These are phyloP conservation scores for Pseudonitzschia pungens DNA, from an alignment of 108 stramenopile genomes.

Conservation along the genomic window DNA sequence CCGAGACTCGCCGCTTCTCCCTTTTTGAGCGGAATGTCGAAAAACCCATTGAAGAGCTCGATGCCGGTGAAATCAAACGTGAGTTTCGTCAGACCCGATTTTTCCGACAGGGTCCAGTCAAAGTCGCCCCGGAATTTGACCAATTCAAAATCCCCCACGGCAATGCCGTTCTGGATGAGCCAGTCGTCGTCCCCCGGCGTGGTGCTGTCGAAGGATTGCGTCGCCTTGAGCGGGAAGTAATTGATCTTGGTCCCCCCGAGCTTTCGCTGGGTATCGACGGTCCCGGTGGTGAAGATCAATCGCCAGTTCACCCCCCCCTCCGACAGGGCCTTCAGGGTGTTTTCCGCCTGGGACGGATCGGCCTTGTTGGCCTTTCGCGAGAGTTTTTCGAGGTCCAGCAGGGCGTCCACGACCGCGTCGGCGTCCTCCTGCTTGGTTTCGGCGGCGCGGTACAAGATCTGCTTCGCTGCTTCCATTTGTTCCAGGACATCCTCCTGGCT, in stretches of 20 bases:
- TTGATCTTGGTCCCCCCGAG: conserved; percentile 65
- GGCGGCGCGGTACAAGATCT: conserved; percentile 61
- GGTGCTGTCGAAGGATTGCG: conserved; percentile 77
- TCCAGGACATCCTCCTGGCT: not conserved
- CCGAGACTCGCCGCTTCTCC: conserved; percentile 64
- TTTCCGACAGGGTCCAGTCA: conserved; percentile 42
- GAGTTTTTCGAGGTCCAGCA: conserved; percentile 66
- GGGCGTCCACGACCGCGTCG: conserved; percentile 62
- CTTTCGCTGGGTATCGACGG: conserved; percentile 74
- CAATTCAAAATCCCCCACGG: conserved; percentile 69
- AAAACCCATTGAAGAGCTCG: conserved; percentile 36
- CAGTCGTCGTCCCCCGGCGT: conserved; percentile 40
- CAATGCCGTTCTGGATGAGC: conserved; percentile 85
- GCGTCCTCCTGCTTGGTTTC: conserved; percentile 78
- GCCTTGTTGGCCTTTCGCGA: conserved; percentile 62
- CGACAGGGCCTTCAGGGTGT: conserved; percentile 19
- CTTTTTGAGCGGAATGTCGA: conserved; percentile 26
- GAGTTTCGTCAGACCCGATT: conserved; percentile 55
- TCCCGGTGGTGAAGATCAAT: conserved; percentile 92
- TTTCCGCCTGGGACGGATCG: conserved; percentile 33
- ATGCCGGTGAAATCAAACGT: conserved; percentile 87
- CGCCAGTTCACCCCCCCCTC: conserved; percentile 60
- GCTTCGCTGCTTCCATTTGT: conserved; percentile 46
- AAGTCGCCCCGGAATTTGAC: conserved; percentile 86
- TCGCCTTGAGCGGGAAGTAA: conserved; percentile 88